Conservation (phyloP, 192 early-diverging fungal species). For the Chytriomyces hyalinus region DNA sequence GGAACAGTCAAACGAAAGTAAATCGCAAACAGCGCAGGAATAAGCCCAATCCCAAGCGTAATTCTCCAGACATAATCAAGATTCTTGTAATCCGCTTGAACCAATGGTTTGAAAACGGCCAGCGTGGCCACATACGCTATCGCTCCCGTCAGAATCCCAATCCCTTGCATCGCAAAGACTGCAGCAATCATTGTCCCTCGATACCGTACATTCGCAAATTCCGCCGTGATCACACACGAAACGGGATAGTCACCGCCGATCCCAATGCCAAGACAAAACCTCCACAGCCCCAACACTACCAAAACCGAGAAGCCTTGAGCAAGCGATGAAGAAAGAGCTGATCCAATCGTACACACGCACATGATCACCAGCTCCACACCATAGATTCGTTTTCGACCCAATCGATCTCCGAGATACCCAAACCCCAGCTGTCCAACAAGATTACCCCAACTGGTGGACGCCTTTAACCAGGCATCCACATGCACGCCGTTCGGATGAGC, state of each 20-base stretch:
- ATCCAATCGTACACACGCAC: conserved; percentile 77
- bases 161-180: conserved; percentile 90
- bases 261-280: conserved; percentile 81
- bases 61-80: conserved; percentile 88
- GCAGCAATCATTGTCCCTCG: conserved; percentile 80
- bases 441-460: conserved; percentile 80
- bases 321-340: conserved; percentile 67
- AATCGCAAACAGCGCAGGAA: conserved; percentile 76
- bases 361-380: conserved; percentile 80
- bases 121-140: conserved; percentile 70
- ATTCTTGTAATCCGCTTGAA: conserved; percentile 54
- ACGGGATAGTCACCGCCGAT: conserved; percentile 89
- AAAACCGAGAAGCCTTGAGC: conserved; percentile 68
- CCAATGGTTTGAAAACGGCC: conserved; percentile 67
- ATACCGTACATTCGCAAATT: conserved; percentile 73
- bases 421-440: conserved; percentile 86
- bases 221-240: conserved; percentile 83
- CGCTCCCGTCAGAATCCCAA: conserved; percentile 76
- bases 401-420: conserved; percentile 81
- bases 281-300: conserved; percentile 78
- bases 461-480: conserved; percentile 85
- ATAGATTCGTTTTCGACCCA: conserved; percentile 82
- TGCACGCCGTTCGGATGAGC: conserved; percentile 16
- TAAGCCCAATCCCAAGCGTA: conserved; percentile 74
- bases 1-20: conserved; percentile 46